These are phyloP conservation scores for Pichia sp. DNA, from an alignment of 1,139 yeast genomes.

Conservation along the genomic window DNA sequence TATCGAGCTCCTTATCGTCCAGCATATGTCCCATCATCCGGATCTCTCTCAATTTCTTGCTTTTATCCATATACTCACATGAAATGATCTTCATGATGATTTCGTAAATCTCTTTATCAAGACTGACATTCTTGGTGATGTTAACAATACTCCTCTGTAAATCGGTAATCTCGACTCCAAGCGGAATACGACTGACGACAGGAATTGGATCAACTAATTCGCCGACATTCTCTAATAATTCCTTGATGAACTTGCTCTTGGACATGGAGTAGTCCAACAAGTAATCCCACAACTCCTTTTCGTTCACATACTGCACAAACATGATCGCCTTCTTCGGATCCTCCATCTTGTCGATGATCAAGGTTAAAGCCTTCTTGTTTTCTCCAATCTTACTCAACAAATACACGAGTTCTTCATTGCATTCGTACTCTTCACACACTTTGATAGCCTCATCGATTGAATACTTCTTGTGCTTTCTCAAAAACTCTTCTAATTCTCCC, in stretches of 20 bases:
- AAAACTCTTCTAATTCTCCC: conserved; percentile 51
- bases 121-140: conserved; percentile 64
- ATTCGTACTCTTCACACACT: conserved; percentile 54
- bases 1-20: conserved; percentile 25
- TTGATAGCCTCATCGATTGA: conserved; percentile 67
- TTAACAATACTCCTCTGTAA: conserved; percentile 59
- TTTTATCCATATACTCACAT: conserved; percentile 50
- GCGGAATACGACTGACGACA: conserved; percentile 65
- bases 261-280: conserved; percentile 68
- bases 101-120: conserved; percentile 55
- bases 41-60: conserved; percentile 37
- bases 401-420: conserved; percentile 73
- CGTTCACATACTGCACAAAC: conserved; percentile 74
- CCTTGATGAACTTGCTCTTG: conserved; percentile 72
- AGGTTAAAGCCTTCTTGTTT: conserved; percentile 65
- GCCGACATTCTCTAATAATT: conserved; percentile 69
- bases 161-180: conserved; percentile 60
- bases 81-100: conserved; percentile 63
- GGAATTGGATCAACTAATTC: conserved; percentile 67
- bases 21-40: conserved; percentile 46
- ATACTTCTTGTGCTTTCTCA: conserved; percentile 54
- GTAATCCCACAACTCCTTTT: conserved; percentile 75
- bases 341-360: conserved; percentile 72
- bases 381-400: conserved; percentile 84
- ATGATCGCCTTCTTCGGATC: conserved; percentile 81